Base-by-base conservation (phyloP, 768 basidiomycete species). In the Tulasnella calospora region DNA sequence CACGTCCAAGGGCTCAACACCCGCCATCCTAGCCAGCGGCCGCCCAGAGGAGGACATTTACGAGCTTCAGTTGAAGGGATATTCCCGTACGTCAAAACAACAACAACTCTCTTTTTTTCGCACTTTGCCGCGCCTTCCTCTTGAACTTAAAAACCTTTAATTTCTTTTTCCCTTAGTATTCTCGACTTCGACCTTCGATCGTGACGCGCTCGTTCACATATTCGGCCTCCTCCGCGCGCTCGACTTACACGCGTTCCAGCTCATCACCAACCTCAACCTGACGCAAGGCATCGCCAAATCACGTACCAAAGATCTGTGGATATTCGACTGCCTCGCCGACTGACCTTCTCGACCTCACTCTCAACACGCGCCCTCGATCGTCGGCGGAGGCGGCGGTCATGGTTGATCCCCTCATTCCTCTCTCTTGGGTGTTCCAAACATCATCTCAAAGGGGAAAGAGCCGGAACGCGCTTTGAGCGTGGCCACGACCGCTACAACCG, bases 281-380 rank as follows among this genome's bases (percentile, higher is more conserved):
- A 61, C 41, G 17, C 79, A 79, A 57, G 76, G 76, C n/a, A n/a
- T n/a, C n/a, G n/a, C 76, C 7, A 79, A 69, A 30, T 79, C 79
- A 33, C 77, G 79, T 30, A 27, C 76, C 8, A 79, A 79, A 33
- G 79, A 79, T n/a, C 35, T 79, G 23, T 79, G 79, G 79, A 79
- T 79, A n/a, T 79, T 79, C 55, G 47, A 57, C 27, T 79, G 79
- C 23, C 79, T 79, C 23, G 79, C 79, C 38, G 76, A 77, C 19
- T 51, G 51, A 15, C 47, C 74, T 13, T 76, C 74, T 12, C 61
- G 30, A 67, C 61, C 61, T 27, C 71, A 73, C 36, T 41, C 71
- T 21, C 71, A 73, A 41, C 74, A 75, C 41, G n/a, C 46, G 55
- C 38, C 74, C 2, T 47, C 74, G n/a, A n/a, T 47, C 38, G 9